A percentile compares a stretch with the other conserved stretches of the same genome.
These are phyloP conservation scores for Lactarius psammicola DNA, from an alignment of 768 basidiomycete species.

Conservation along the genomic window DNA sequence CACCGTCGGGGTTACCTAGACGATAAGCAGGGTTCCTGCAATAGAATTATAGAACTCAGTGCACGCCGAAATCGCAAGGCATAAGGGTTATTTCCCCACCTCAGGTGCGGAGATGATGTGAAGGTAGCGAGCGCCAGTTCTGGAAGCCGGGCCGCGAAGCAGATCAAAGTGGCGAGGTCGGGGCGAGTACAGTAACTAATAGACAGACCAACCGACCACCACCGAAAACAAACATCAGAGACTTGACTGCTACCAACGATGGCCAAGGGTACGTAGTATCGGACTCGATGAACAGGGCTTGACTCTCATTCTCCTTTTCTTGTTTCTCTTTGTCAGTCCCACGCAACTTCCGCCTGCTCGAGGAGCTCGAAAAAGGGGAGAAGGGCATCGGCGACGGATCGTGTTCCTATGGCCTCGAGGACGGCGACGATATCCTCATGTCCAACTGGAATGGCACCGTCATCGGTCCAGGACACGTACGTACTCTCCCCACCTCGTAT, in stretches of 20 bases:
- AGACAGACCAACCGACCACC: neutral
- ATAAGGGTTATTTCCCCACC: too few species aligned
- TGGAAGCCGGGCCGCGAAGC: neutral
- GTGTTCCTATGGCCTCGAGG: constrained; percentile 95
- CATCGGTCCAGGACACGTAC: constrained; percentile 95
- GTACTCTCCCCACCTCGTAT: constrained; percentile 34
- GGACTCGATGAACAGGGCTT: neutral
- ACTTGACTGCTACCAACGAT: constrained; percentile 24
- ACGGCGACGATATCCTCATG: constrained; percentile 96
- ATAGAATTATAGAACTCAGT: too few species aligned
- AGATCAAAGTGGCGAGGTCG: neutral
- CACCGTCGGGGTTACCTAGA: too few species aligned
- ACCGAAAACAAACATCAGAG: neutral
- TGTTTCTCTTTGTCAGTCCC: constrained; percentile 63
- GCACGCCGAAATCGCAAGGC: too few species aligned
- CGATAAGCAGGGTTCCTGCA: too few species aligned
- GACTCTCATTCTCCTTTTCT: neutral
- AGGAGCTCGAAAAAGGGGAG: constrained; percentile 99
- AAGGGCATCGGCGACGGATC: constrained; percentile 99
- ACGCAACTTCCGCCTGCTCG: constrained; percentile 92
- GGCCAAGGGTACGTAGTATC: constrained; percentile 36
- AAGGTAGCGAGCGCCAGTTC: too few species aligned
- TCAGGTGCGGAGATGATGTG: too few species aligned
- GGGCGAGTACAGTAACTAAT: neutral
- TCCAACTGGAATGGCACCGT: constrained; percentile 98